Percentiles rank a stretch among this genome's conserved stretches.
These are phyloP conservation scores for Gnomoniopsis smithogilvyi DNA, from an alignment of 2,329 filamentous ascomycete species.

Conservation along the genomic window DNA sequence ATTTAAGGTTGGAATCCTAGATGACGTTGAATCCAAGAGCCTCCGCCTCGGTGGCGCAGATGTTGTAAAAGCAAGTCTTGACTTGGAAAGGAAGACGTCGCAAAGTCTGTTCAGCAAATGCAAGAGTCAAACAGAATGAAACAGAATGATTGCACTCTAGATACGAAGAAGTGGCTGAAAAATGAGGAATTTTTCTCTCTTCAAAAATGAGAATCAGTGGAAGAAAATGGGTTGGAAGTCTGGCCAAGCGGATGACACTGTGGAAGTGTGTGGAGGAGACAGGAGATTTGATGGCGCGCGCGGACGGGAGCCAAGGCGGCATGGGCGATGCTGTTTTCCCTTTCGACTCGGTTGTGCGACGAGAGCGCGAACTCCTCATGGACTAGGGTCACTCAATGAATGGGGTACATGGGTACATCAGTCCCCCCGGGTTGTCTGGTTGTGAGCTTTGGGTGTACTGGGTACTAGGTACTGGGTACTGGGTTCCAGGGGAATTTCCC, in stretches of 20 bases:
- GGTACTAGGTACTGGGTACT: not conserved
- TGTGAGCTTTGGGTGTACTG: too few relatives aligned
- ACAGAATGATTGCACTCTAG: not conserved
- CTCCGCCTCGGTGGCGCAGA: not conserved
- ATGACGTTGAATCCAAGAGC: slow-evolving; percentile 12
- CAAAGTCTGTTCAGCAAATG: not conserved
- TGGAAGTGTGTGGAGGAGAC: not conserved
- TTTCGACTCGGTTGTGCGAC: slow-evolving; percentile 1
- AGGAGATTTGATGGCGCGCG: slow-evolving; percentile 5
- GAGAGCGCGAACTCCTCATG: not conserved
- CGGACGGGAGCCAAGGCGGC: not conserved
- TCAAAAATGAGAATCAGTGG: not conserved
- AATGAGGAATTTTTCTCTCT: not conserved
- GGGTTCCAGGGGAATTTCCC: not conserved
- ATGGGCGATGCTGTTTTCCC: not conserved
- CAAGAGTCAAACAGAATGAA: not conserved
- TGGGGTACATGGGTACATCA: not conserved
- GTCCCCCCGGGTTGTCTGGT: too few relatives aligned
- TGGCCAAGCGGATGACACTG: not conserved
- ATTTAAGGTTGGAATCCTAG: slow-evolving; percentile 7
- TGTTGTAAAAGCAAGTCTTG: not conserved
- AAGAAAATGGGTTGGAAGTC: not conserved
- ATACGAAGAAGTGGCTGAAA: not conserved
- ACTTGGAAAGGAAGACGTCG: slow-evolving; percentile 2
- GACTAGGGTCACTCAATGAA: not conserved